These are phyloP conservation scores for Xylaria castorea DNA, from an alignment of 495 filamentous ascomycete genomes.

Conservation along the genomic window DNA sequence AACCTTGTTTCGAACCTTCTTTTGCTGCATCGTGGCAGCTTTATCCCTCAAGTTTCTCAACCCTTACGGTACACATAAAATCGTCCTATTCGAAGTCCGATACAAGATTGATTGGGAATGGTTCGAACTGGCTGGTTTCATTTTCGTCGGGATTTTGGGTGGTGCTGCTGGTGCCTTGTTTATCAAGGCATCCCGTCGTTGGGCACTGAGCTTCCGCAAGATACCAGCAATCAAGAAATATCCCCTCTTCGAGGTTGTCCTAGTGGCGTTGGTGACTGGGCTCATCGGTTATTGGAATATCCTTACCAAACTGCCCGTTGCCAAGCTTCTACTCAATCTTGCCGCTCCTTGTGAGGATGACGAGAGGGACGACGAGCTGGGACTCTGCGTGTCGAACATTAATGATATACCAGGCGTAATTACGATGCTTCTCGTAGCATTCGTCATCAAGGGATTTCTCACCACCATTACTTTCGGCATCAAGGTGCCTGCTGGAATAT, in stretches of 20 bases:
- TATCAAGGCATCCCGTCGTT: conserved; percentile 91
- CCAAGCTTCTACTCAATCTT: conserved; percentile 88
- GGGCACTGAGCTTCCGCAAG: conserved; percentile 87
- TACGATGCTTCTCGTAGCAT: conserved; percentile 72
- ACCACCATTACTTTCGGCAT: conserved; percentile 92
- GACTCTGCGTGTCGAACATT: conserved; percentile 75
- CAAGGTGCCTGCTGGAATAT: conserved; percentile 95
- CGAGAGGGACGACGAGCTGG: conserved; percentile 62
- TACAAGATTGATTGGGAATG: conserved; percentile 94
- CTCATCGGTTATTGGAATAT: conserved; percentile 91
- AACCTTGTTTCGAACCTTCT: conserved; percentile 96
- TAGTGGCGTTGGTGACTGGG: conserved; percentile 87
- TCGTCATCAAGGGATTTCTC: conserved; percentile 87
- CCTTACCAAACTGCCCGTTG: conserved; percentile 86
- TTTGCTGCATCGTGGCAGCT: conserved; percentile 93
- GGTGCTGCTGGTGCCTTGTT: conserved; percentile 88
- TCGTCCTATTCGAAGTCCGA: conserved; percentile 93
- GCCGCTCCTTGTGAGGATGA: conserved; percentile 78
- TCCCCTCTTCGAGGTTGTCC: conserved; percentile 84
- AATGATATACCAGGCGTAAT: conserved; percentile 79
- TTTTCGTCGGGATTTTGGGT: conserved; percentile 82
- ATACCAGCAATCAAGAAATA: conserved; percentile 80
- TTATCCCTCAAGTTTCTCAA: conserved; percentile 92
- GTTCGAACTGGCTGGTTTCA: conserved; percentile 87
- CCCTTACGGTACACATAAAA: conserved; percentile 94